Percentiles rank a stretch among this genome's conserved stretches.
These are phyloP conservation scores for Starmerella scarabaei DNA, from an alignment of 805 yeast species.

Conservation along the genomic window DNA sequence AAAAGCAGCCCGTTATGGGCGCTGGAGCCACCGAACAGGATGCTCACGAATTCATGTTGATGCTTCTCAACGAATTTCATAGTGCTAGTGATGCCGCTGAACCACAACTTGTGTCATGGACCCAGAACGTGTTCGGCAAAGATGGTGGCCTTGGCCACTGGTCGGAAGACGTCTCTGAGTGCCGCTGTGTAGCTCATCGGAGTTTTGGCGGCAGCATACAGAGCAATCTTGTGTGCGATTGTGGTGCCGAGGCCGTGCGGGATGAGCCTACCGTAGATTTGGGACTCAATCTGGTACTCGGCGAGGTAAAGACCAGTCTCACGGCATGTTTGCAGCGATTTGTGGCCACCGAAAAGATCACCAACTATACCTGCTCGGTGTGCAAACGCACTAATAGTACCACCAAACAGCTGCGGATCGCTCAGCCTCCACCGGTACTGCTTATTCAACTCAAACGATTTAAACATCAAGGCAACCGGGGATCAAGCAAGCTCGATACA, in stretches of 20 bases:
- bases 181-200: slow-evolving; percentile 71
- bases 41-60: slow-evolving; percentile 97
- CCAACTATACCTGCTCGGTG: slow-evolving; percentile 55
- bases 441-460: slow-evolving; percentile 71
- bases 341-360: slow-evolving; percentile 65
- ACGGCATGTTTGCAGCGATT: slow-evolving; percentile 61
- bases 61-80: slow-evolving; percentile 75
- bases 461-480: slow-evolving; percentile 39
- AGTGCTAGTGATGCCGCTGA: slow-evolving; percentile 1
- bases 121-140: too few species aligned
- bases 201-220: slow-evolving; percentile 75
- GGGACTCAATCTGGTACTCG: slow-evolving; percentile 50
- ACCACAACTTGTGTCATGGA: too few species aligned
- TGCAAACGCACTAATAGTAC: slow-evolving; percentile 57
- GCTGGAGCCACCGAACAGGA: slow-evolving; percentile 98
- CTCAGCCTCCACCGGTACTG: slow-evolving; percentile 61
- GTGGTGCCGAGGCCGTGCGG: slow-evolving; percentile 46
- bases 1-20: slow-evolving; percentile 41
- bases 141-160: slow-evolving; percentile 1
- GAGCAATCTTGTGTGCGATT: slow-evolving; percentile 61
- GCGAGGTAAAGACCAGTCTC: slow-evolving; percentile 29
- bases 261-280: slow-evolving; percentile 84
- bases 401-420: slow-evolving; percentile 55
- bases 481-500: slow-evolving; percentile 56
- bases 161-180: slow-evolving; percentile 25